These are phyloP conservation scores for Didymella exigua DNA, from an alignment of 2,329 filamentous ascomycete species.

Conservation along the genomic window DNA sequence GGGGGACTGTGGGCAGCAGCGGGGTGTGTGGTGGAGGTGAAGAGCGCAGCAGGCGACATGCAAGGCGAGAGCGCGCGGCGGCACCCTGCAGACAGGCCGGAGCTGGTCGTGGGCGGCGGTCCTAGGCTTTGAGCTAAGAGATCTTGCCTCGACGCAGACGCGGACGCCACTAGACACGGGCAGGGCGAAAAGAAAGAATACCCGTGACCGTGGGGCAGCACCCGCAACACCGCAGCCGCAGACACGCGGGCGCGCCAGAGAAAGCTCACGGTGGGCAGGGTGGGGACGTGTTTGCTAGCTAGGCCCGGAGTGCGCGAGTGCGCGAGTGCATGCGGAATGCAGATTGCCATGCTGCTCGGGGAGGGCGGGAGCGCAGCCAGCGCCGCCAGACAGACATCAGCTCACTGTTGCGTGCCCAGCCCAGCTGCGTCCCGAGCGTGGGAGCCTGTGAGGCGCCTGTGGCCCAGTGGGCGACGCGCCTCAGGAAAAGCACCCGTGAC, in stretches of 20 bases:
- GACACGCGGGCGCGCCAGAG: neutral
- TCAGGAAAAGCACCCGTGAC: neutral
- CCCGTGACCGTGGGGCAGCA: neutral
- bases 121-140: neutral
- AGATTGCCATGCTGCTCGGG: conserved; percentile 9
- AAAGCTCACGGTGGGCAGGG: neutral
- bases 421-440: no score
- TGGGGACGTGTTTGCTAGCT: conserved; percentile 4
- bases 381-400: neutral
- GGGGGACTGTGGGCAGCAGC: neutral
- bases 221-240: conserved; percentile 1
- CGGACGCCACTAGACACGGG: conserved; percentile 16
- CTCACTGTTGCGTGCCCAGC: neutral
- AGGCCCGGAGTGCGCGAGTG: conserved; percentile 8
- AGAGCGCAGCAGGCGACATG: neutral
- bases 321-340: conserved; percentile 1
- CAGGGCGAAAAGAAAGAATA: conserved; percentile 7
- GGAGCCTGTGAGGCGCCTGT: neutral
- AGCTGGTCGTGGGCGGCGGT: neutral
- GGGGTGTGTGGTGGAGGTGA: neutral
- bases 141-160: neutral
- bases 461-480: neutral
- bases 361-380: neutral
- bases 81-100: conserved; percentile 6
- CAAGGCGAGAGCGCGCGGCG: neutral